phyloP scores from a whole-genome alignment of 1,139 yeast species.

The Candida sanyaensis region DNA sequence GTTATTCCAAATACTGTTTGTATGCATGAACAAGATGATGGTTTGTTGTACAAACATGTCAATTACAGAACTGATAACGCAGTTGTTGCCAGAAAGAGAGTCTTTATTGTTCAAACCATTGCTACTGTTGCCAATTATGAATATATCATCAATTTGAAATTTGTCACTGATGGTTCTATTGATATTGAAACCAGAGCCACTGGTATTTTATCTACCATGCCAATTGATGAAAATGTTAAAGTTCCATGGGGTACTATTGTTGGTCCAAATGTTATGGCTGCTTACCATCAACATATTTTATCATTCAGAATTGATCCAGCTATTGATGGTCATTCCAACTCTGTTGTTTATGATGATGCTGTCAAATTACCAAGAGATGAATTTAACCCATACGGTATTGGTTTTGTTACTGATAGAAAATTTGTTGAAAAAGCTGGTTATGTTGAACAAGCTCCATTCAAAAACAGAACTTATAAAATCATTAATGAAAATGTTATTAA shows the following conservation, averaged over 20 bases:
- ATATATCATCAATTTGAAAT: slow-evolving; percentile 74
- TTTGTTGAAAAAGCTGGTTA: slow-evolving; percentile 72
- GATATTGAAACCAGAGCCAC: slow-evolving; percentile 87
- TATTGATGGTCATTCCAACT: slow-evolving; percentile 79
- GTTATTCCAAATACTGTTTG: slow-evolving; percentile 75
- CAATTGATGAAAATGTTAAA: slow-evolving; percentile 72
- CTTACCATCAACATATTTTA: slow-evolving; percentile 86
- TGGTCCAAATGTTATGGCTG: slow-evolving; percentile 85
- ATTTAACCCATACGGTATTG: slow-evolving; percentile 72
- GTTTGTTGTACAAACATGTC: slow-evolving; percentile 80
- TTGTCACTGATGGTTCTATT: slow-evolving; percentile 82
- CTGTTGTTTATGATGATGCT: slow-evolving; percentile 76
- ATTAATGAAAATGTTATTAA: slow-evolving; percentile 77
- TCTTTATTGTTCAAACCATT: slow-evolving; percentile 80
- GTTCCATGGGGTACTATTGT: slow-evolving; percentile 86
- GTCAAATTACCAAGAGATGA: slow-evolving; percentile 62
- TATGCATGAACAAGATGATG: slow-evolving; percentile 83
- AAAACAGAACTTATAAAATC: slow-evolving; percentile 77
- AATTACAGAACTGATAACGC: slow-evolving; percentile 77
- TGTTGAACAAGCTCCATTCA: slow-evolving; percentile 74
- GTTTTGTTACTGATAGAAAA: slow-evolving; percentile 66
- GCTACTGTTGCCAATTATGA: slow-evolving; percentile 92
- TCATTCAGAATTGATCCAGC: slow-evolving; percentile 88
- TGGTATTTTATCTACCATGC: slow-evolving; percentile 83
- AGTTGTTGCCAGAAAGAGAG: slow-evolving; percentile 83